phyloP scores from a whole-genome alignment of 1,284 basidiomycete genomes.

The Naganishia cerealis region DNA sequence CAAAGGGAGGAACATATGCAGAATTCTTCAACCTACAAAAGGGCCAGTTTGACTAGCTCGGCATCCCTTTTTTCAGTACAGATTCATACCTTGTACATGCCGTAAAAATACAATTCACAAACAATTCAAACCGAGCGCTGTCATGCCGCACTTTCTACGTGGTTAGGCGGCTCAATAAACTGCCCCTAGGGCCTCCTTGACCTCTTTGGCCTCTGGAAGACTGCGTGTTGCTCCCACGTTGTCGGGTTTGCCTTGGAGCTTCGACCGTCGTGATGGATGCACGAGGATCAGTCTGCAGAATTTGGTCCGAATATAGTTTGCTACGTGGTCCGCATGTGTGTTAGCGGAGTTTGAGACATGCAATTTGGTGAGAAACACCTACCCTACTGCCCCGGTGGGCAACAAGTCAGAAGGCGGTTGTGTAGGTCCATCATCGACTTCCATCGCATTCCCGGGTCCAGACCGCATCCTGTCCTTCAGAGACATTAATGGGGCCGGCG shows the following conservation, averaged over 20 bases:
- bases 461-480: slow-evolving; percentile 34
- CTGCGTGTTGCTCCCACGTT: slow-evolving; percentile 4
- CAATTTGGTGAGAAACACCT: slow-evolving; percentile 48
- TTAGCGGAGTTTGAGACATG: background rate
- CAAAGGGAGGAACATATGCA: slow-evolving; percentile 46
- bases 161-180: slow-evolving; percentile 32
- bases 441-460: slow-evolving; percentile 39
- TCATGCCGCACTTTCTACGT: background rate
- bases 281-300: slow-evolving; percentile 67
- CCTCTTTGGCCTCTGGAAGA: background rate
- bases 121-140: background rate
- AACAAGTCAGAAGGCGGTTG: slow-evolving; percentile 42
- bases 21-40: slow-evolving; percentile 45
- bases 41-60: slow-evolving; percentile 33
- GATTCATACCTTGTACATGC: slow-evolving; percentile 1
- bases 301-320: slow-evolving; percentile 79
- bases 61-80: background rate
- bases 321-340: slow-evolving; percentile 52
- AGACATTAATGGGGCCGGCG: slow-evolving; percentile 45
- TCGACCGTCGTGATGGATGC: slow-evolving; percentile 63
- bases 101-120: background rate
- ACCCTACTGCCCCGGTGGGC: slow-evolving; percentile 55
- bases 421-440: slow-evolving; percentile 1
- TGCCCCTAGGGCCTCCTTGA: slow-evolving; percentile 23
- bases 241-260: slow-evolving; percentile 11